Percentiles rank a stretch among this genome's conserved stretches.
phyloP scores from a whole-genome alignment of 257 asterid species.

The Leptodermis oblonga region DNA sequence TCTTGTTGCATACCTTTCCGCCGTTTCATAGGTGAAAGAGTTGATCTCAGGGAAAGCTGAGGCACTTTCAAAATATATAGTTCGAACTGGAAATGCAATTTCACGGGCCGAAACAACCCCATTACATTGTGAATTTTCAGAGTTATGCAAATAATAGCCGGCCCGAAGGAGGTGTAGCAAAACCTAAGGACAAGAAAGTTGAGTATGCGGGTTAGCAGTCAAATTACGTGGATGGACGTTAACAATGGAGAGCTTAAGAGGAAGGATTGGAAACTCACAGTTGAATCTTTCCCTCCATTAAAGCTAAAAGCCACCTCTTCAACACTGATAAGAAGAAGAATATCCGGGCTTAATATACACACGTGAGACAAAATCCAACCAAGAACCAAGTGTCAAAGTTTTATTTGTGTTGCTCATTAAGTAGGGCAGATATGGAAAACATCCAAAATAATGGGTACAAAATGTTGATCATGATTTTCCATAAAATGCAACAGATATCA shows the following conservation, averaged over 20 bases:
- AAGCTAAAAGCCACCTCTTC: conserved; percentile 94
- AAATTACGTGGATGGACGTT: background rate
- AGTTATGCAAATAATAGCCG: conserved; percentile 63
- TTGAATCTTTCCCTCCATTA: conserved; percentile 96
- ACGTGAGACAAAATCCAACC: background rate
- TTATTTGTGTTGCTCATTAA: background rate
- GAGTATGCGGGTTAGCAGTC: background rate
- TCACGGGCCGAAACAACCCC: conserved; percentile 41
- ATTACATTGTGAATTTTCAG: conserved; percentile 28
- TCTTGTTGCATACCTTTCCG: conserved; percentile 43
- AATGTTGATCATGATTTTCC: background rate
- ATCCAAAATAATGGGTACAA: background rate
- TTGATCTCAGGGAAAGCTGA: conserved; percentile 93
- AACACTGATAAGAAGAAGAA: conserved; percentile 41
- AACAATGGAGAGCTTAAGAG: conserved; percentile 6
- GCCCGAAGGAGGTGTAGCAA: conserved; percentile 89
- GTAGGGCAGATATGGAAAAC: background rate
- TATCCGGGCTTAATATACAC: conserved; percentile 4
- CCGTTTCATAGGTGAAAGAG: conserved; percentile 79
- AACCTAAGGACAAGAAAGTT: conserved; percentile 43
- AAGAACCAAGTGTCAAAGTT: background rate
- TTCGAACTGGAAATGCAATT: conserved; percentile 55
- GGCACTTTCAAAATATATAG: conserved; percentile 81
- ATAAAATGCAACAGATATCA: background rate
- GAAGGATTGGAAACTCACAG: conserved; percentile 48